Percentiles rank a stretch among this genome's conserved stretches.
These are phyloP conservation scores for Yarrowia galli DNA, from an alignment of 1,139 yeast genomes.

Conservation along the genomic window DNA sequence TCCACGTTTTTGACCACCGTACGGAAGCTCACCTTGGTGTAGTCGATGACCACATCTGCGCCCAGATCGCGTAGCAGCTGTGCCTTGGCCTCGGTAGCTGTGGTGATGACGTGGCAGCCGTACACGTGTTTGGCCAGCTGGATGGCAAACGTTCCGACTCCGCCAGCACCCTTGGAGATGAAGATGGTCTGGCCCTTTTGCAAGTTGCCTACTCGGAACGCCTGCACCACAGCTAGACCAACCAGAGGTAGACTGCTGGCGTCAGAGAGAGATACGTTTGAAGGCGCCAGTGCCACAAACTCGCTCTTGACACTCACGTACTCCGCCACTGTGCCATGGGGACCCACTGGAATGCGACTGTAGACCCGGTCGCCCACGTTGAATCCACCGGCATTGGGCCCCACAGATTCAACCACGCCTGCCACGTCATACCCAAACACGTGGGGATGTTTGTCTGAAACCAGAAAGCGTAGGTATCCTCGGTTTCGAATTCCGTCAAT, in stretches of 20 bases:
- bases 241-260: slow-evolving; percentile 14
- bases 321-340: slow-evolving; percentile 7
- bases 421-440: slow-evolving; percentile 32
- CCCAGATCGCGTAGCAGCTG: slow-evolving; percentile 12
- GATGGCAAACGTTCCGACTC: slow-evolving; percentile 30
- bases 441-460: slow-evolving; percentile 26
- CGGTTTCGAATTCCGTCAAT: slow-evolving; percentile 27
- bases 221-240: slow-evolving; percentile 17
- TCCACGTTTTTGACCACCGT: slow-evolving; percentile 16
- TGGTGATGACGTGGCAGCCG: slow-evolving; percentile 30
- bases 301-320: slow-evolving; percentile 21
- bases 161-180: slow-evolving; percentile 27
- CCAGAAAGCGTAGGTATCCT: slow-evolving; percentile 5
- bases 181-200: slow-evolving; percentile 24
- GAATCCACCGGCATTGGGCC: not conserved
- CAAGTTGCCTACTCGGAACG: not conserved
- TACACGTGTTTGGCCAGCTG: slow-evolving; percentile 33
- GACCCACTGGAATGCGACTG: slow-evolving; percentile 7
- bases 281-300: slow-evolving; percentile 14
- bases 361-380: slow-evolving; percentile 19
- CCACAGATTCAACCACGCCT: slow-evolving; percentile 7
- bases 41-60: slow-evolving; percentile 28
- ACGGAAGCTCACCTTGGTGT: slow-evolving; percentile 8
- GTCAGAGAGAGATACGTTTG: slow-evolving; percentile 6
- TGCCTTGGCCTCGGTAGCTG: not conserved